These are phyloP conservation scores for Emmonsia crescens DNA, from an alignment of 2,329 filamentous ascomycete genomes.

Conservation along the genomic window DNA sequence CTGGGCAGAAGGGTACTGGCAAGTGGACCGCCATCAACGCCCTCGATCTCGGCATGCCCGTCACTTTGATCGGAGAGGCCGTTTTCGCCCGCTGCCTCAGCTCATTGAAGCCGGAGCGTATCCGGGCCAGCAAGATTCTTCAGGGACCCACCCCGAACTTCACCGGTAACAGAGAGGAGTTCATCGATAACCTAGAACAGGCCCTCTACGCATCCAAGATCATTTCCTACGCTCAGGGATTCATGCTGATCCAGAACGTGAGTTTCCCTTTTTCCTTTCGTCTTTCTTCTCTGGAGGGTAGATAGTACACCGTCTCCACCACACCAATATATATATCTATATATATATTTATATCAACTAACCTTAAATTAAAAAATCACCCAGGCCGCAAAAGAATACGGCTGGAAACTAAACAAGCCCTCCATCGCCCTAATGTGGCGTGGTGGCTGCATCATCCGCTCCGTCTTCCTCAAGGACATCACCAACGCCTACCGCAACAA, in stretches of 20 bases:
- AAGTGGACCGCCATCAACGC: constrained; percentile 99
- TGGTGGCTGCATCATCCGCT: constrained; percentile 98
- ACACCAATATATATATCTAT: background rate
- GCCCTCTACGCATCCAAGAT: constrained; percentile 99
- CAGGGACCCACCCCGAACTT: constrained; percentile 69
- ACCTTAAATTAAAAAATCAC: constrained; percentile 18
- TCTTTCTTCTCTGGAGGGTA: background rate
- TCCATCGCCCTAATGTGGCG: constrained; percentile 99
- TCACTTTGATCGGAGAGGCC: constrained; percentile 94
- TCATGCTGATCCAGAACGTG: constrained; percentile 99
- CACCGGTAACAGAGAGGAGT: constrained; percentile 79
- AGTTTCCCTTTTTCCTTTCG: constrained; percentile 24
- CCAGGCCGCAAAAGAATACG: constrained; percentile 87
- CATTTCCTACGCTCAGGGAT: constrained; percentile 98
- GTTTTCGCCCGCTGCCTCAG: constrained; percentile 93
- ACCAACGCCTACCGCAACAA: constrained; percentile 91
- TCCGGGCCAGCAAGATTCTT: constrained; percentile 67
- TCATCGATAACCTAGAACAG: constrained; percentile 96
- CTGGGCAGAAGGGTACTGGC: constrained; percentile 98
- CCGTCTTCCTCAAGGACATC: constrained; percentile 99
- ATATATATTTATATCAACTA: constrained; percentile 4
- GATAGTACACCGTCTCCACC: background rate
- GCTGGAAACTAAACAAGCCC: constrained; percentile 99
- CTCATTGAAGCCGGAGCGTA: constrained; percentile 87
- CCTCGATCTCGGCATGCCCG: constrained; percentile 95